A percentile compares a stretch with the other conserved stretches of the same genome.
Evolutionary conservation across 1,284 basidiomycete species (phyloP).

Genomic region (Pseudozyma hubeiensis): DNA sequence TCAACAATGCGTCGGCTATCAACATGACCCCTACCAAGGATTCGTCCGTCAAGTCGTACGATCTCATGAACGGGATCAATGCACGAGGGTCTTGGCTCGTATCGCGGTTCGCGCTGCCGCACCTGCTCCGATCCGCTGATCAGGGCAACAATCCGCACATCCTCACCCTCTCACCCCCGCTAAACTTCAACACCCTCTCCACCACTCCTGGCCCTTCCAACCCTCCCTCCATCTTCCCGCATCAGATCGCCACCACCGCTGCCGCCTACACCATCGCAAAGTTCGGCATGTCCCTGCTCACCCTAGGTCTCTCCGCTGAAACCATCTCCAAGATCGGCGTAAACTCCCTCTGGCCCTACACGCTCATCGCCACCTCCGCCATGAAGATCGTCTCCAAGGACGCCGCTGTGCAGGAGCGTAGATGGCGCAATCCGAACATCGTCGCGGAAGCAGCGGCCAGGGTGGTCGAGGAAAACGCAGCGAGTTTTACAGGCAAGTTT

Average conservation of each 20-base stretch:
- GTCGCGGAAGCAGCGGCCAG: conserved; percentile 63
- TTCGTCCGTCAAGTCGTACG: conserved; percentile 55
- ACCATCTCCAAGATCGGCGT: conserved; percentile 48
- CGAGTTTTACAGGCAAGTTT: conserved; percentile 43
- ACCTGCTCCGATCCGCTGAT: conserved; percentile 52
- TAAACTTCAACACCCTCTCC: conserved; percentile 50
- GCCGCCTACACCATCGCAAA: conserved; percentile 66
- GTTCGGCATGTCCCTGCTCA: conserved; percentile 63
- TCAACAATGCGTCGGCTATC: conserved; percentile 68
- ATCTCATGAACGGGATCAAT: conserved; percentile 61
- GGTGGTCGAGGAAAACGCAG: conserved; percentile 53
- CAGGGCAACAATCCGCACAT: conserved; percentile 63
- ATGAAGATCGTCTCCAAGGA: conserved; percentile 62
- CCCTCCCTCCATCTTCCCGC: conserved; percentile 33
- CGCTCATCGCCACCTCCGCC: conserved; percentile 57
- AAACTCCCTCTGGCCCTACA: conserved; percentile 63
- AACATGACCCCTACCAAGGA: conserved; percentile 53
- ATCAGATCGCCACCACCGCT: conserved; percentile 39
- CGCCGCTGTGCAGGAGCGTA: conserved; percentile 47
- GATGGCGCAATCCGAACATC: conserved; percentile 57
- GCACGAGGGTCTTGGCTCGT: conserved; percentile 64
- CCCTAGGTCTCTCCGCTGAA: conserved; percentile 64
- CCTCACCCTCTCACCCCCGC: conserved; percentile 63
- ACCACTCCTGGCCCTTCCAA: conserved; percentile 37
- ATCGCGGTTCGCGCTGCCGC: conserved; percentile 59